Conservation (phyloP, 1,139 yeast genomes). For the Candida tunisiensis region DNA sequence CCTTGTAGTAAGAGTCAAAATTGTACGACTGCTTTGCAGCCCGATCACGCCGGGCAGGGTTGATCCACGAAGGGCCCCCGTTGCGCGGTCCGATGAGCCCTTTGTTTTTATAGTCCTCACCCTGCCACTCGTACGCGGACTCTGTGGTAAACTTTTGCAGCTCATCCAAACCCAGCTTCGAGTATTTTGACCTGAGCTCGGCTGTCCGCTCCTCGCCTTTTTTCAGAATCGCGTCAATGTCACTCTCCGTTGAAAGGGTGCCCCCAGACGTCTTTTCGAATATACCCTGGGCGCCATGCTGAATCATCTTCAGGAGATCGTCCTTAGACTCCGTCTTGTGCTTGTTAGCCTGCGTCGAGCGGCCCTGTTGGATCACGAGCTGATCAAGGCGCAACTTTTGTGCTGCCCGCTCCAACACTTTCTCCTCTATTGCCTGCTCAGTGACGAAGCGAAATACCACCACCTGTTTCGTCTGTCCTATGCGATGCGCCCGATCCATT, state of each 20-base stretch:
- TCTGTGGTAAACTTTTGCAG: slow-evolving; percentile 80
- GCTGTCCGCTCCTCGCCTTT: slow-evolving; percentile 75
- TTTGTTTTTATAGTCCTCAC: slow-evolving; percentile 69
- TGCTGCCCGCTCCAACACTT: slow-evolving; percentile 89
- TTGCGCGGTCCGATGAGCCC: slow-evolving; percentile 8
- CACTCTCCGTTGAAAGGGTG: slow-evolving; percentile 38
- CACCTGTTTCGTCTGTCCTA: slow-evolving; percentile 95
- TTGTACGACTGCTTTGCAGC: slow-evolving; percentile 80
- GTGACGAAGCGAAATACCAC: slow-evolving; percentile 84
- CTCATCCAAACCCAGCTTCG: slow-evolving; percentile 78
- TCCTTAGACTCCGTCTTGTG: slow-evolving; percentile 49
- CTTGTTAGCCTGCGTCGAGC: slow-evolving; percentile 27
- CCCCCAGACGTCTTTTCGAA: slow-evolving; percentile 28
- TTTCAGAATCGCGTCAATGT: slow-evolving; percentile 62
- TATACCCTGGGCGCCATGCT: slow-evolving; percentile 88
- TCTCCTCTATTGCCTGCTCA: slow-evolving; percentile 92
- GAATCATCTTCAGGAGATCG: slow-evolving; percentile 86
- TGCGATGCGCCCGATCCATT: slow-evolving; percentile 97
- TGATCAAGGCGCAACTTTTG: slow-evolving; percentile 88
- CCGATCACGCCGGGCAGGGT: slow-evolving; percentile 57
- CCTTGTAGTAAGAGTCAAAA: slow-evolving; percentile 77
- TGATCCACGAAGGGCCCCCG: neutral
- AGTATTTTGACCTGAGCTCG: slow-evolving; percentile 59
- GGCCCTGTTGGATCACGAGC: slow-evolving; percentile 88
- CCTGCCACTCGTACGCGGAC: slow-evolving; percentile 91